Evolutionary conservation across 352 stramenopile genomes (phyloP), one percentile per base, ranked within the genome.

Genomic region (Pythium rhizo-oryzae): DNA sequence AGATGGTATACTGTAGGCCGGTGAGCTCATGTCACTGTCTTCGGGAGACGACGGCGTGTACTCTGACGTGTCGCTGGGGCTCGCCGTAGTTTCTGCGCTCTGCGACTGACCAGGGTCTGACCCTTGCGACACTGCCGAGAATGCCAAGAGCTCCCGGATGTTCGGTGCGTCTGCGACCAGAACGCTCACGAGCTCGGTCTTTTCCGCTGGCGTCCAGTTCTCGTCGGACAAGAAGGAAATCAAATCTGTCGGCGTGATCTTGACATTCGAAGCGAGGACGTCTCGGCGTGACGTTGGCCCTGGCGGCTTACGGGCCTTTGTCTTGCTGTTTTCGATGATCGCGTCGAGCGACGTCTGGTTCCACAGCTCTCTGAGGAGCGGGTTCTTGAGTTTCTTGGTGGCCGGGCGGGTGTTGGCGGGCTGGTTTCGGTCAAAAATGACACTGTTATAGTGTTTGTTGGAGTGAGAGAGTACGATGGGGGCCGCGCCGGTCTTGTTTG

Each of bases 401-500:
- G 51, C 37, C n/a, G 35, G 18, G 35, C 18, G 3, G 15, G 13
- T 6, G 8, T 33, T 61, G 8, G 55, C 35, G 3, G 55, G 35
- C 8, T 50, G 8, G 8, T 30, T 4, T n/a, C 55, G 53, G 46
- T 66, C 65, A n/a, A 59, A 49, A 9, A 66, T 30, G 11, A 66
- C 49, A 13, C 47, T 15, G 12, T 50, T 24, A 23, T 66, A 66
- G 28, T 66, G 59, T 3, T 59, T 53, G 49, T 19, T 16, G 23
- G 8, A 9, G 24, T 59, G 41, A 5, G 4, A 12, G 21, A 66
- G 59, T 1, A 66, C 49, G 15, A 66, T 37, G 0, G 59, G 49
- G 0, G 59, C 33, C 0, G 4, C 9, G 1, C 8, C 5, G 28
- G 21, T 30, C 1, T 39, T 9, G 7, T 7, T 35, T 4, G 5